Conservation (phyloP, 2,329 filamentous ascomycete species). For the Thielaviopsis ethacetica region DNA sequence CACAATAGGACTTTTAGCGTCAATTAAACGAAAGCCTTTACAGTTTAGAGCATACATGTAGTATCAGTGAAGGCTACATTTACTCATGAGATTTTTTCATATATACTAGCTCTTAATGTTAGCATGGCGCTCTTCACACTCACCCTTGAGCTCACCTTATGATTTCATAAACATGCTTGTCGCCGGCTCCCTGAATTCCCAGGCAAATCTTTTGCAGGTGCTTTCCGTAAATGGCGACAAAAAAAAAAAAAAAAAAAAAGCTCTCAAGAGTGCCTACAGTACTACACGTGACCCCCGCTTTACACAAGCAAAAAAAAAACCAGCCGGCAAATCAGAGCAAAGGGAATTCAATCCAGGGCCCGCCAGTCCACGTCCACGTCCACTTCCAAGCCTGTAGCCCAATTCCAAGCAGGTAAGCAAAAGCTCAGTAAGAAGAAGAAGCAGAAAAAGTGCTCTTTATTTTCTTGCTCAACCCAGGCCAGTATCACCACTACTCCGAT, state of each 20-base stretch:
- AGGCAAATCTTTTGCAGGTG: background rate
- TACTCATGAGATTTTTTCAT: too few species aligned
- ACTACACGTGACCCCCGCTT: constrained; percentile 2
- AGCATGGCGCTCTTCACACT: too few species aligned
- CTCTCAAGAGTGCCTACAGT: background rate
- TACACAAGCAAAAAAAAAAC: background rate
- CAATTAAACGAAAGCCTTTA: background rate
- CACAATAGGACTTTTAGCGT: background rate
- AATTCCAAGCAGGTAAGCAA: background rate
- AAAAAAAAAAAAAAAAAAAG: too few species aligned
- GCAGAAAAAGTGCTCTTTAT: constrained; percentile 8
- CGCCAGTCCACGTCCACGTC: background rate
- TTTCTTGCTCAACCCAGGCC: background rate
- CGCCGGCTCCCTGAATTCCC: constrained; percentile 4
- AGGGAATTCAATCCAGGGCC: constrained; percentile 5
- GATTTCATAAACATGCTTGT: too few species aligned
- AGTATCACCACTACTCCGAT: constrained; percentile 10
- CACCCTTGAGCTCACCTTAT: too few species aligned
- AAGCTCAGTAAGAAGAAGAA: background rate
- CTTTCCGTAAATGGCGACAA: background rate
- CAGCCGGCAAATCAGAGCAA: constrained; percentile 3
- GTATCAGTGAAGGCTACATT: background rate
- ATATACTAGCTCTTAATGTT: too few species aligned
- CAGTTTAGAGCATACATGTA: too few species aligned
- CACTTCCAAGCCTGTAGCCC: background rate